Base-by-base conservation (phyloP, 257 asterid genomes). In the Perilla frutescens region DNA sequence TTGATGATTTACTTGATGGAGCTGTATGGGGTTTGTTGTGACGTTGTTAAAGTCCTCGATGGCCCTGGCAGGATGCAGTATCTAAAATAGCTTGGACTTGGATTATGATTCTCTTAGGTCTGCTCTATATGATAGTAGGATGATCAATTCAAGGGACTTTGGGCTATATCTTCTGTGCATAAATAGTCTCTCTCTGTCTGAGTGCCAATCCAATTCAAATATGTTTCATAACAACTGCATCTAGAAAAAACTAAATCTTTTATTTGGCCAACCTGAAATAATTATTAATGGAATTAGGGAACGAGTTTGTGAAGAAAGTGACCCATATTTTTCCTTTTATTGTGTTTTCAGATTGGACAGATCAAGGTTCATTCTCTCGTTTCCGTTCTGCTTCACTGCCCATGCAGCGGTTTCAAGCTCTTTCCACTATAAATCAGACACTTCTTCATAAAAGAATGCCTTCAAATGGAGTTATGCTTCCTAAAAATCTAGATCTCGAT, bases 321-420 rank as follows among this genome's bases (percentile, higher is more conserved):
- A 81, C 71, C 48, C 40, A 31, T 39, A 49, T 15, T 14, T 64
- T 37, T 70, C 40, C 70, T 44, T 47, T 43, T 51, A 44, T n/a
- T 10, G 49, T 56, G 49, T 70, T 68, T 82, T 73, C 89, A 89
- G 96, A 85, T 65, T 80, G 84, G 90, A 84, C 90, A 32, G 93
- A 80, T 73, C 84, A 76, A 62, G 82, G 82, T 39, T 81, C 85
- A 1, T 73, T 48, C 75, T 64, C 84, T 69, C 74, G 50, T 65
- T 84, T 77, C 68, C 82, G 79, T 66, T 85, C 96, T 50, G 54
- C 84, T 41, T 86, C 96, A 77, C 87, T 89, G 26, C 94, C 96
- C 40, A 65, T 54, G 43, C 96, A 89, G 75, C 87, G 87, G 34
- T 75, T 84, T 74, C 96, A 79, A 78, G 96, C 96, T 77, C 92